Conservation (phyloP, 2,329 filamentous ascomycete species). For the Alternaria arborescens region DNA sequence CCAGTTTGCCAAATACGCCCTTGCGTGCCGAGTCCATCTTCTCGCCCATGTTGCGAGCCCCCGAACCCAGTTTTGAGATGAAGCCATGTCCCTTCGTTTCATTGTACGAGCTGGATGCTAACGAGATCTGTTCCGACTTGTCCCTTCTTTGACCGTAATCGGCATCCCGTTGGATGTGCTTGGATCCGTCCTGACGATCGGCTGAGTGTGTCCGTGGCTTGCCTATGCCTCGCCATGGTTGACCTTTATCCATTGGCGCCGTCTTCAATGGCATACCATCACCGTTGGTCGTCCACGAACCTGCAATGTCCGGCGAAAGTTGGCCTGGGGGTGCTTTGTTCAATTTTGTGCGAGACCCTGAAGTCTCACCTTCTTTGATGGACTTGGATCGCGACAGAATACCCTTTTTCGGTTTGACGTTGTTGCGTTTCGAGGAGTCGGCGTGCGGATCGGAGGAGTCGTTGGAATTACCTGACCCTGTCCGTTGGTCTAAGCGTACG, state of each 20-base stretch:
- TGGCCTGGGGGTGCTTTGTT: constrained; percentile 45
- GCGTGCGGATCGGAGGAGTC: constrained; percentile 29
- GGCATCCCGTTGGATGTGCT: constrained; percentile 43
- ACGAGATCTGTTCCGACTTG: constrained; percentile 44
- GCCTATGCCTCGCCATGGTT: constrained; percentile 67
- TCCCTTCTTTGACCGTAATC: constrained; percentile 39
- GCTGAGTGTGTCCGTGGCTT: constrained; percentile 73
- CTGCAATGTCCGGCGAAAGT: constrained; percentile 38
- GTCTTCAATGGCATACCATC: constrained; percentile 64
- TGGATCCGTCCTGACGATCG: constrained; percentile 64
- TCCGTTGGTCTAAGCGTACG: constrained; percentile 37
- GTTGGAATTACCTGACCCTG: constrained; percentile 42
- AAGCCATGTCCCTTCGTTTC: constrained; percentile 70
- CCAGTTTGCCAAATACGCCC: constrained; percentile 81
- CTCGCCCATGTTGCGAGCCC: constrained; percentile 77
- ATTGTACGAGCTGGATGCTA: constrained; percentile 61
- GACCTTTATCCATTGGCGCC: constrained; percentile 72
- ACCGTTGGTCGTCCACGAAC: constrained; percentile 46
- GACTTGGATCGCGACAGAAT: constrained; percentile 55
- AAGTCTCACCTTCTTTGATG: constrained; percentile 54
- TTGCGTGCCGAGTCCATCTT: constrained; percentile 76
- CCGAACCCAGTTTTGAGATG: constrained; percentile 76
- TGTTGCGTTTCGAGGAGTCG: constrained; percentile 36
- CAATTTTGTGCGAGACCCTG: constrained; percentile 36
- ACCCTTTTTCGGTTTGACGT: constrained; percentile 46